Conservation (phyloP, 2,329 filamentous ascomycete genomes). For the Parastagonospora avenae region DNA sequence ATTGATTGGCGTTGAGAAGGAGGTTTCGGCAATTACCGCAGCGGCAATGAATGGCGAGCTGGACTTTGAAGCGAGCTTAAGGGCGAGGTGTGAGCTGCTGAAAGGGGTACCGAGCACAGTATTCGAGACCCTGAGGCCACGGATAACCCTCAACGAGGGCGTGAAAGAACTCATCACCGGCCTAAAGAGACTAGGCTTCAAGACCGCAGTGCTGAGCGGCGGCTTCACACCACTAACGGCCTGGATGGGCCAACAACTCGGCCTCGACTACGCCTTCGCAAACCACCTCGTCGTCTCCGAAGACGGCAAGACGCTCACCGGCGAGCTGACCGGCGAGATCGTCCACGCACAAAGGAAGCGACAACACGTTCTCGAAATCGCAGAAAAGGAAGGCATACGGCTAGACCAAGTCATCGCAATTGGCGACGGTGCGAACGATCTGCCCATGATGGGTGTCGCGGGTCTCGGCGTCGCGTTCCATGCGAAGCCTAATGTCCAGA, state of each 20-base stretch:
- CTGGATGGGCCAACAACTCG: conserved; percentile 81
- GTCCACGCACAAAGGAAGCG: conserved; percentile 78
- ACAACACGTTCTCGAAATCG: conserved; percentile 73
- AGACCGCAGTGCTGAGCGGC: conserved; percentile 88
- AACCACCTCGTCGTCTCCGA: conserved; percentile 77
- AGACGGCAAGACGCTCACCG: conserved; percentile 63
- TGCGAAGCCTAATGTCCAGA: conserved; percentile 81
- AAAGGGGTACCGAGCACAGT: conserved; percentile 79
- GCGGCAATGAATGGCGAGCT: conserved; percentile 96
- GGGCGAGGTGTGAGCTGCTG: conserved; percentile 78
- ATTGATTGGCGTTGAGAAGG: conserved; percentile 77
- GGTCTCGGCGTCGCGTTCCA: conserved; percentile 83
- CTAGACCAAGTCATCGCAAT: conserved; percentile 73
- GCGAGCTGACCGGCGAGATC: conserved; percentile 73
- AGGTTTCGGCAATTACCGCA: conserved; percentile 86
- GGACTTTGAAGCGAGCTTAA: conserved; percentile 84
- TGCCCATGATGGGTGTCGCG: conserved; percentile 77
- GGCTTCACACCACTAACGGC: conserved; percentile 88
- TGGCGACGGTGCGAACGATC: conserved; percentile 82
- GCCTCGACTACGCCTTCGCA: conserved; percentile 85
- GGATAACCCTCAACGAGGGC: conserved; percentile 81
- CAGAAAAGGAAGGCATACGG: conserved; percentile 67
- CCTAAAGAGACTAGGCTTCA: conserved; percentile 78
- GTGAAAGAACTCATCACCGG: conserved; percentile 75
- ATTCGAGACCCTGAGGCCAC: conserved; percentile 75